Conservation (phyloP, 345 rosid species). For the Salix dunnii region DNA sequence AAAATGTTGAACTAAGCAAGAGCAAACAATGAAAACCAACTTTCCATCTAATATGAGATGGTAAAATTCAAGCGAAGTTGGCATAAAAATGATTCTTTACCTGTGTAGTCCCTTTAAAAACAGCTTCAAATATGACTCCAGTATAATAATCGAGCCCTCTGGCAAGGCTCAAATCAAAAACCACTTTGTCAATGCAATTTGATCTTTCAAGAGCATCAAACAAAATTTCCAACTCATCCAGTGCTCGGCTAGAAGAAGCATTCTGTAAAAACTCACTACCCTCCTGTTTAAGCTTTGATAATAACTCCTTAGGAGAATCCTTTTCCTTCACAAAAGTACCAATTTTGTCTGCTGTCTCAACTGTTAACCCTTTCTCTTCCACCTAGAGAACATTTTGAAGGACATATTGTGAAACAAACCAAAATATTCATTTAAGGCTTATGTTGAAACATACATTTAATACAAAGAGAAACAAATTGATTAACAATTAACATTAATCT, state of each 20-base stretch:
- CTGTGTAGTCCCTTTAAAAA: conserved; percentile 75
- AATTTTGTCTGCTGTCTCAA: conserved; percentile 70
- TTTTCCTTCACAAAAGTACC: conserved; percentile 75
- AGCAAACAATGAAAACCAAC: no score
- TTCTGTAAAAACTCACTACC: conserved; percentile 60
- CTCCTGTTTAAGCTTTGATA: conserved; percentile 53
- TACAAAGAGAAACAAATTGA: not conserved
- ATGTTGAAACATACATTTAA: no score
- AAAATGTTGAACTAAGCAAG: no score
- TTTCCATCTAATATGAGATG: no score
- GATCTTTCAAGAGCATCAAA: conserved; percentile 83
- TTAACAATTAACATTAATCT: not conserved
- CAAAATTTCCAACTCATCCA: conserved; percentile 68
- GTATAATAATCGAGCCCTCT: conserved; percentile 99
- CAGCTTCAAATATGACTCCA: conserved; percentile 90
- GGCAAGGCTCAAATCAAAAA: conserved; percentile 94
- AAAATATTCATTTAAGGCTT: not conserved
- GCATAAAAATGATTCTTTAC: conserved; percentile 30
- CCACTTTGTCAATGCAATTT: conserved; percentile 65
- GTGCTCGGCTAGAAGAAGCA: conserved; percentile 55
- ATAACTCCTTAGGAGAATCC: conserved; percentile 62
- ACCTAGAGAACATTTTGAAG: conserved; percentile 35
- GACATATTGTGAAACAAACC: not conserved
- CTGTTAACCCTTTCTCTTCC: conserved; percentile 78
- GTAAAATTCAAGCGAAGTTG: no score